phyloP scores from a whole-genome alignment of 257 asterid species.

The Asclepias syriaca region DNA sequence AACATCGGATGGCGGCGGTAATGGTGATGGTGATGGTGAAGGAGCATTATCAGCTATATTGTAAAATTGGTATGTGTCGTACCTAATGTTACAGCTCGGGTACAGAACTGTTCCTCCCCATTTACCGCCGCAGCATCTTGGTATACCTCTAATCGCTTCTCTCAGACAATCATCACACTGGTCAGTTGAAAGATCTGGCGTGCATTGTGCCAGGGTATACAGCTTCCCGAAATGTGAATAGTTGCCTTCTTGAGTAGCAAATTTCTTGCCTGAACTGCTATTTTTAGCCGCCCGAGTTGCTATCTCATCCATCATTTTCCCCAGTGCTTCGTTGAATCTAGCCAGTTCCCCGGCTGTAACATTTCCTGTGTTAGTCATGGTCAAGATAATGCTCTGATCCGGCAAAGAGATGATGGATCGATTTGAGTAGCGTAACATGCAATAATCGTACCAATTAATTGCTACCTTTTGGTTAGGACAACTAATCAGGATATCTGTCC shows the following conservation, averaged over 20 bases:
- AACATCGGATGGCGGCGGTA: not conserved
- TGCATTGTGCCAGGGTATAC: constrained; percentile 22
- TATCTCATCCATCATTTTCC: not conserved
- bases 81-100: constrained; percentile 16
- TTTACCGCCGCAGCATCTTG: too few species aligned
- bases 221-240: not conserved
- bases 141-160: too few species aligned
- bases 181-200: constrained; percentile 24
- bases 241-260: constrained; percentile 8
- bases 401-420: too few species aligned
- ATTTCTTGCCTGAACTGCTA: constrained; percentile 24
- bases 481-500: not conserved
- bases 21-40: too few species aligned
- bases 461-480: constrained; percentile 27
- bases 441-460: constrained; percentile 12
- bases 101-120: not conserved
- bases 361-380: too few species aligned
- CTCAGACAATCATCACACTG: too few species aligned
- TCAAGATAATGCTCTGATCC: too few species aligned
- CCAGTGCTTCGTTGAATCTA: not conserved
- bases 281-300: too few species aligned
- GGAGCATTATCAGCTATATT: not conserved
- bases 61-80: not conserved
- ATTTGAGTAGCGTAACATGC: constrained; percentile 28
- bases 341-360: not conserved